Evolutionary conservation across 169 alveolate species (phyloP), one percentile per base, ranked within the genome.

Genomic region (Blepharisma undulans): DNA sequence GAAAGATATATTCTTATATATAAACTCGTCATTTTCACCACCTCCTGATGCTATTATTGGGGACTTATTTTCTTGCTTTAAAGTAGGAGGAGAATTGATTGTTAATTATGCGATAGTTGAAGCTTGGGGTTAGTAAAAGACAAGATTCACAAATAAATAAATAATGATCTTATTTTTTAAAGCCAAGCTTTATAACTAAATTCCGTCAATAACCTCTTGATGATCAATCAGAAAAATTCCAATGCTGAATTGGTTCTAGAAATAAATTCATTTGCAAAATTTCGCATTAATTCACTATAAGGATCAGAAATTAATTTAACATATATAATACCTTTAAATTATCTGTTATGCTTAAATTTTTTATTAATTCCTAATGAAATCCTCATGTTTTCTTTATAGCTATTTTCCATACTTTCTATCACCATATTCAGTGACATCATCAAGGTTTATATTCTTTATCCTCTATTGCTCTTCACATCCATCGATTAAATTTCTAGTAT

Each of bases 111-210:
- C 89, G 60, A 30, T 82, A 22, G 36, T 33, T 30, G 89, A 82
- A 36, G 89, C 89, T 36, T 82, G 89, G 89, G 89, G 89, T 36
- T 82, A 82, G 60, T 36, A 2, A 82, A 82, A 48, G 66, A 48
- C 66, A 48, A 18, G 10, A 3, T 48, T 48, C 66, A 48, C 66
- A 48, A 48, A 48, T 48, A 10, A 48, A 48, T 48, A 48, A 48
- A 4, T 48, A 10, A 48, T 48, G 7, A 48, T 48, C 12, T 10
- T 48, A 48, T 10, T 48, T 5, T 48, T 48, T 48, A 48, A 48
- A 48, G 14, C 14, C 12, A 18, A 48, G 66, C 7, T 48, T 48
- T 36, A 0, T 5, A 48, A 18, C 66, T 48, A 3, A 48, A 48
- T 48, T 48, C 66, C 1, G 66, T 18, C 66, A 48, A 48, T 48